phyloP scores from a whole-genome alignment of 192 early-diverging fungal species.

The Backusella macrospora region DNA sequence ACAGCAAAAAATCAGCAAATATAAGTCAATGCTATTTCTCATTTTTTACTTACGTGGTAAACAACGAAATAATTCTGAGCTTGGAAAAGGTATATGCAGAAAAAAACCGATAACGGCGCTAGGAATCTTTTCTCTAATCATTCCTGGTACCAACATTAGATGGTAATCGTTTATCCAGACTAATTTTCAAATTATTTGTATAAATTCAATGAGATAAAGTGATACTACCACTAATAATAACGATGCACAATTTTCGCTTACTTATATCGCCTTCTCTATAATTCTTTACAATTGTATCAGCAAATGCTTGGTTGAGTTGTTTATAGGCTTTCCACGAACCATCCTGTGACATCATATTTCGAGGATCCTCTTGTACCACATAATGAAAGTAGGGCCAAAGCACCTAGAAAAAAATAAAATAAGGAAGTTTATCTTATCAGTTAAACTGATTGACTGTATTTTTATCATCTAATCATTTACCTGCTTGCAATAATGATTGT shows the following conservation, averaged over 20 bases:
- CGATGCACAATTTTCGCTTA: constrained; percentile 38
- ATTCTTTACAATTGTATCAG: constrained; percentile 73
- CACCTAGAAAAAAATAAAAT: constrained; percentile 54
- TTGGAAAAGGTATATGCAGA: constrained; percentile 95
- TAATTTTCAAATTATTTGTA: constrained; percentile 24
- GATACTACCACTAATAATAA: background rate
- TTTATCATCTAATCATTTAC: constrained; percentile 39
- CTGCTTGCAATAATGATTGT: constrained; percentile 90
- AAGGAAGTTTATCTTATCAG: background rate
- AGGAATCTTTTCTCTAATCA: constrained; percentile 84
- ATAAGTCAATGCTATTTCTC: background rate
- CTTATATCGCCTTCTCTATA: constrained; percentile 87
- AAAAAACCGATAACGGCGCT: constrained; percentile 94
- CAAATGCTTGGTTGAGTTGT: constrained; percentile 84
- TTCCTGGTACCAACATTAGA: constrained; percentile 87
- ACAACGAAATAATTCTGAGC: constrained; percentile 93
- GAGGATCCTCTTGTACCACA: constrained; percentile 86
- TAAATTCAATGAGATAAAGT: too few species aligned
- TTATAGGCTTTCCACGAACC: constrained; percentile 83
- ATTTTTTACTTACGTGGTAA: constrained; percentile 64
- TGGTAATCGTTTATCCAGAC: constrained; percentile 99
- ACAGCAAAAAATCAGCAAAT: background rate
- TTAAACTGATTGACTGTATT: background rate
- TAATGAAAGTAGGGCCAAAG: constrained; percentile 99
- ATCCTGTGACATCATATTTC: constrained; percentile 77